These are phyloP conservation scores for Escallonia herrerae DNA, from an alignment of 129 eudicot genomes.

Conservation along the genomic window DNA sequence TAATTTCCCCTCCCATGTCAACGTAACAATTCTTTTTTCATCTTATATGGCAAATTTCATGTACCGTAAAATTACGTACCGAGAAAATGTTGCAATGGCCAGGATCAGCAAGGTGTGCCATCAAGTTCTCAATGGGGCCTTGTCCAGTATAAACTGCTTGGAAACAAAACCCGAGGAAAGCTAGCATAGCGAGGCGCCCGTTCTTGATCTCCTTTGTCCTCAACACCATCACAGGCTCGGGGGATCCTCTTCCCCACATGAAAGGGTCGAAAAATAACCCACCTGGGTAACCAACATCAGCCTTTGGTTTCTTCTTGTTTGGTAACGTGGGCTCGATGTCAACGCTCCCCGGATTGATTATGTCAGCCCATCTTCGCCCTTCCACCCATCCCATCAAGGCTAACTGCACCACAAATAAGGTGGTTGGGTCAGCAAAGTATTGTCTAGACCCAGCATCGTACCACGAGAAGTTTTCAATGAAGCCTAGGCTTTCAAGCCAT, in stretches of 20 bases:
- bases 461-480: constrained; percentile 65
- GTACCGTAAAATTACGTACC: constrained; percentile 28
- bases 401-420: constrained; percentile 68
- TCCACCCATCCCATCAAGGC: constrained; percentile 94
- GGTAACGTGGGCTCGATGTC: constrained; percentile 74
- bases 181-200: constrained; percentile 92
- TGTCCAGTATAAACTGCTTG: constrained; percentile 90
- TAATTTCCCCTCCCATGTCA: neutral
- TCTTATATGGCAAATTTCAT: neutral
- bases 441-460: constrained; percentile 65
- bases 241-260: constrained; percentile 90
- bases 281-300: constrained; percentile 96
- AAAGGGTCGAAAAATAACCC: constrained; percentile 88
- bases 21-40: neutral
- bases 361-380: constrained; percentile 94
- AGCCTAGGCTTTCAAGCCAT: constrained; percentile 64
- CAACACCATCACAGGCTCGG: constrained; percentile 83
- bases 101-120: constrained; percentile 82
- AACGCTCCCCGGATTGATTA: constrained; percentile 74
- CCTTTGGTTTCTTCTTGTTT: constrained; percentile 50
- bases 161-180: constrained; percentile 74
- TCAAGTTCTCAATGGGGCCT: constrained; percentile 69
- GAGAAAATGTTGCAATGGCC: constrained; percentile 87
- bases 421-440: constrained; percentile 83
- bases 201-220: constrained; percentile 95